Conservation (phyloP, 805 yeast genomes). For the Wickerhamomyces chambardii region DNA sequence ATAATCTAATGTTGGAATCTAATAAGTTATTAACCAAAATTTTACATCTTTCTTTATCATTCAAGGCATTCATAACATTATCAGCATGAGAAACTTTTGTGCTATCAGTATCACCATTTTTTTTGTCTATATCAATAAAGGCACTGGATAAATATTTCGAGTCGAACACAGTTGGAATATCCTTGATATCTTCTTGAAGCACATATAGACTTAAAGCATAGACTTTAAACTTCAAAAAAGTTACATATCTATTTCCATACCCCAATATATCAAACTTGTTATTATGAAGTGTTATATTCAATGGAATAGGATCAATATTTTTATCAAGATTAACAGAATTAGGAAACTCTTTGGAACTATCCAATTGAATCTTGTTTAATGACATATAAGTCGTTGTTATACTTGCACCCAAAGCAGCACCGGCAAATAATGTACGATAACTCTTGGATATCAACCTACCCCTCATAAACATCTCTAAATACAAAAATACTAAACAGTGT, state of each 20-base stretch:
- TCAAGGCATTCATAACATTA: slow-evolving; percentile 32
- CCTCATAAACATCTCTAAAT: no score
- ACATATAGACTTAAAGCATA: slow-evolving; percentile 83
- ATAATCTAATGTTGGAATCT: slow-evolving; percentile 48
- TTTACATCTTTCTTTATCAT: slow-evolving; percentile 42
- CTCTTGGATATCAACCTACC: no score
- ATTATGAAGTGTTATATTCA: slow-evolving; percentile 14
- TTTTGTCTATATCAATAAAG: slow-evolving; percentile 23
- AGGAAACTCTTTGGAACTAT: slow-evolving; percentile 7
- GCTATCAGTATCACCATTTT: neutral
- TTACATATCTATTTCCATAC: slow-evolving; percentile 74
- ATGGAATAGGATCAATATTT: slow-evolving; percentile 32
- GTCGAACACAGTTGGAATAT: slow-evolving; percentile 31
- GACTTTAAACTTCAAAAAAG: slow-evolving; percentile 75
- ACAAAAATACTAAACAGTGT: no score
- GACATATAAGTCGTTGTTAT: no score
- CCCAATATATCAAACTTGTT: slow-evolving; percentile 55
- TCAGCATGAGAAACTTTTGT: slow-evolving; percentile 28
- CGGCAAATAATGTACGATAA: no score
- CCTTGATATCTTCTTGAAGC: slow-evolving; percentile 44
- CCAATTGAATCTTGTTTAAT: neutral
- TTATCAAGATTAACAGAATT: slow-evolving; percentile 36
- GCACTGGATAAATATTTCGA: slow-evolving; percentile 29
- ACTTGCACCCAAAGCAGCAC: no score
- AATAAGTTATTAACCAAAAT: slow-evolving; percentile 48